Percentiles rank a stretch among this genome's conserved stretches.
Evolutionary conservation across 2,329 filamentous ascomycete species (phyloP).

Genomic region (Neoscytalidium dimidiatum): DNA sequence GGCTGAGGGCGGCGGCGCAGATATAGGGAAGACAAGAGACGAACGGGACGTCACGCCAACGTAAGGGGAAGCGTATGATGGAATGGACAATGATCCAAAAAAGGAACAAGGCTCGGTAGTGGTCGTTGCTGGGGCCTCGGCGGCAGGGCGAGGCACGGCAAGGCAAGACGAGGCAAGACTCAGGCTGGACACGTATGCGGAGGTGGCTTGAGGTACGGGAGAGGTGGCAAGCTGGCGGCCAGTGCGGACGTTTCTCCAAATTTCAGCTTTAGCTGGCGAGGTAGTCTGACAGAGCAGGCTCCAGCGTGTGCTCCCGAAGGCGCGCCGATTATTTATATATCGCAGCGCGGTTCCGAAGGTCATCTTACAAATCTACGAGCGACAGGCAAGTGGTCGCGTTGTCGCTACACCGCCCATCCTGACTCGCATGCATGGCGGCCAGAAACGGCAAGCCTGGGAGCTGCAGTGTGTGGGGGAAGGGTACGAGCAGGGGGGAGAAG

Average conservation of each 20-base stretch:
- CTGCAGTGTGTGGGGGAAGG: slow-evolving; percentile 6
- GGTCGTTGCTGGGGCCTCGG: neutral
- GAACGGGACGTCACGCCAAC: neutral
- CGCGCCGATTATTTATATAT: slow-evolving; percentile 13
- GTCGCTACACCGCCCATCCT: slow-evolving; percentile 10
- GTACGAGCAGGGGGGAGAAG: neutral
- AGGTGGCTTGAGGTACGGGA: neutral
- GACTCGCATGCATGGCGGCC: slow-evolving; percentile 7
- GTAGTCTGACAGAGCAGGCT: neutral
- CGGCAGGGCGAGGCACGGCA: neutral
- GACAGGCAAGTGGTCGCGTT: neutral
- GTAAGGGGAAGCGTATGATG: slow-evolving; percentile 3
- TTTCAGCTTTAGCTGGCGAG: neutral
- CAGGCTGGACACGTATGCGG: slow-evolving; percentile 6
- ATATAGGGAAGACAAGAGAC: neutral
- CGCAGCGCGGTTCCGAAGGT: too few species aligned
- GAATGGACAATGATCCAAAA: neutral
- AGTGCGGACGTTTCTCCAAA: slow-evolving; percentile 5
- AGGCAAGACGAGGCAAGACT: neutral
- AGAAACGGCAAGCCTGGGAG: slow-evolving; percentile 2
- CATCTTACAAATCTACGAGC: neutral
- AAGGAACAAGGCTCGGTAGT: neutral
- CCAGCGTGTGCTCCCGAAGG: neutral
- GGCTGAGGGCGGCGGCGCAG: neutral
- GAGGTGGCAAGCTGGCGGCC: neutral